Evolutionary conservation across 1,284 basidiomycete genomes (phyloP), one percentile per base, ranked within the genome.

Genomic region (Boletellus deceptivus): DNA sequence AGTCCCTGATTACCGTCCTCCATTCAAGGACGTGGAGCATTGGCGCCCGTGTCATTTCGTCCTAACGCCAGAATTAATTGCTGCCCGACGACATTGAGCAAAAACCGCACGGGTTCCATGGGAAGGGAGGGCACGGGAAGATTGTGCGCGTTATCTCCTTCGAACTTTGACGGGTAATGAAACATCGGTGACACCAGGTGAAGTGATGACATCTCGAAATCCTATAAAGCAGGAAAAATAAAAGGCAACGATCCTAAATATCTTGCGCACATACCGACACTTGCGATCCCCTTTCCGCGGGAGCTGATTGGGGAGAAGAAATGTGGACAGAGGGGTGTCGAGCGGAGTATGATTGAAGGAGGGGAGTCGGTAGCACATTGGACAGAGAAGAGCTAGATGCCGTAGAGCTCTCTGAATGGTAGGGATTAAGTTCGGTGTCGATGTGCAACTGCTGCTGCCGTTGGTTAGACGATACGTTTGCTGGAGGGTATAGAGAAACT

Each of bases 1-100:
- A 64, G 55, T 38, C 65, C 60, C 55, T 54, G 24, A 43, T 46
- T 5, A 63, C 50, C 24, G 40, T 47, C 17, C 66, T 70, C 65
- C 65, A 67, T 25, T 59, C 53, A 20, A 53, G 17, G 16, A 67
- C 53, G 41, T 70, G 69, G 24, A 57, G 52, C 54, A 67, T 52
- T 7, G 49, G 59, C 3, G 49, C 31, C 31, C 55, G 63, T 2
- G 61, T 66, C 10, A 39, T 43, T 11, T 54, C 40, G 11, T 67
- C 61, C 64, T 70, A 39, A 44, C 29, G 11, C 31, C 35, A 39
- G 29, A n/a, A 46, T 67, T 7, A 57, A 43, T n/a, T 10, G 10
- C 36, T 33, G 6, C 9, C n/a, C 10, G 9, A 29, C 38, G 22
- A n/a, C 13, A 49, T 39, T 34, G 22, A 17, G 46, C 18, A 14